Evolutionary conservation across 768 basidiomycete species (phyloP).

Genomic region (Hygrophorus pudorinus): DNA sequence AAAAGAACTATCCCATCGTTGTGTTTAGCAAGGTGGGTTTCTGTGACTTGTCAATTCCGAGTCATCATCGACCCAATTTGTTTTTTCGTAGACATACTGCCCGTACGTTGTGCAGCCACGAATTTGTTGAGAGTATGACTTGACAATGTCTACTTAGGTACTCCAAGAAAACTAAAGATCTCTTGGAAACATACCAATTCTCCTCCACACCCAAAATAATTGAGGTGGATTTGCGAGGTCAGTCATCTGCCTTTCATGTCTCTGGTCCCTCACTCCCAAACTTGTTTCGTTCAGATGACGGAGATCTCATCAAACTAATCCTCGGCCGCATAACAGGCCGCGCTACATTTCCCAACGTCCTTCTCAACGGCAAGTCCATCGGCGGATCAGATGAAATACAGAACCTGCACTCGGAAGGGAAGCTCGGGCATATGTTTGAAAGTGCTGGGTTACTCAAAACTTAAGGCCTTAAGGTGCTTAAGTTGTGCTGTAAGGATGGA

Average conservation of each 20-base stretch:
- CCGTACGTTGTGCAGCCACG: slow-evolving; percentile 36
- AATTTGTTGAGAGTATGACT: neutral
- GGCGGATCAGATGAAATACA: slow-evolving; percentile 59
- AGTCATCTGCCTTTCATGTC: slow-evolving; percentile 8
- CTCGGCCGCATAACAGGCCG: slow-evolving; percentile 57
- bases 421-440: slow-evolving; percentile 35
- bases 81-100: slow-evolving; percentile 50
- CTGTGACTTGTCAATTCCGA: neutral
- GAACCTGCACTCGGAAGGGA: slow-evolving; percentile 37
- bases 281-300: slow-evolving; percentile 37
- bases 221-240: slow-evolving; percentile 68
- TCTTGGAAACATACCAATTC: slow-evolving; percentile 51
- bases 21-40: slow-evolving; percentile 74
- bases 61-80: neutral
- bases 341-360: slow-evolving; percentile 67
- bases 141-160: slow-evolving; percentile 28
- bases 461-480: too few relatives aligned
- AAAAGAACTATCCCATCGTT: slow-evolving; percentile 49
- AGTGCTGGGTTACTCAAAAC: slow-evolving; percentile 27
- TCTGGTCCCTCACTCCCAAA: neutral
- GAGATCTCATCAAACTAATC: slow-evolving; percentile 50
- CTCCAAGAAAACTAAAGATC: slow-evolving; percentile 50
- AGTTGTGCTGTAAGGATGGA: too few relatives aligned
- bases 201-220: slow-evolving; percentile 57
- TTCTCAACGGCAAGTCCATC: slow-evolving; percentile 52